These are phyloP conservation scores for Zymoseptoria tritici DNA, from an alignment of 2,329 filamentous ascomycete species.

Conservation along the genomic window DNA sequence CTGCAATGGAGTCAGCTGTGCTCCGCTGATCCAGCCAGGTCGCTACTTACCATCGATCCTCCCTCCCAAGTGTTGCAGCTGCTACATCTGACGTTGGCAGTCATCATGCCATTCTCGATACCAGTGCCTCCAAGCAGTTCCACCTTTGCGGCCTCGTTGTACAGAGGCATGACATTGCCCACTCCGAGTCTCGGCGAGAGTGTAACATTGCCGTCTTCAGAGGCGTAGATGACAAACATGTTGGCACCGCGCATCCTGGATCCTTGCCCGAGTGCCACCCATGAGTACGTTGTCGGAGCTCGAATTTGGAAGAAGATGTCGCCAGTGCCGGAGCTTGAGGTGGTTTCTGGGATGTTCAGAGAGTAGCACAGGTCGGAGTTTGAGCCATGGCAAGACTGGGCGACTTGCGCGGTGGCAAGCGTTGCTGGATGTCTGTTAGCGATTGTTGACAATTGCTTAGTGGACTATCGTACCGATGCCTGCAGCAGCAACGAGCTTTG, in stretches of 20 bases:
- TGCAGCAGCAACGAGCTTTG: not conserved
- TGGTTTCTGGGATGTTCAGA: conserved; percentile 48
- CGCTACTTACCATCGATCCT: conserved; percentile 35
- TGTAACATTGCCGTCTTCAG: conserved; percentile 49
- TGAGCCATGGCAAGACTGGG: conserved; percentile 11
- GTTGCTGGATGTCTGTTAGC: conserved; percentile 1
- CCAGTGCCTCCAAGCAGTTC: conserved; percentile 48
- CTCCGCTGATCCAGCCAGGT: not conserved
- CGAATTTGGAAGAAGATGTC: conserved; percentile 53
- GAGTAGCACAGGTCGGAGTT: conserved; percentile 37
- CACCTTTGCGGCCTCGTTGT: conserved; percentile 37
- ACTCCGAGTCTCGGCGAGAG: conserved; percentile 45
- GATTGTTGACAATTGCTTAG: not conserved
- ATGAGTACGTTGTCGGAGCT: conserved; percentile 45
- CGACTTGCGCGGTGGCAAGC: conserved; percentile 8
- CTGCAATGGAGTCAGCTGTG: not conserved
- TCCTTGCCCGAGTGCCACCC: conserved; percentile 50
- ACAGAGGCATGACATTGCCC: conserved; percentile 38
- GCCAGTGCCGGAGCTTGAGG: conserved; percentile 44
- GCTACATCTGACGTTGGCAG: conserved; percentile 49
- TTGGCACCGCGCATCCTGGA: conserved; percentile 46
- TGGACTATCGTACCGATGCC: not conserved
- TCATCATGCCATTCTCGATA: conserved; percentile 45
- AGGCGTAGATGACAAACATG: conserved; percentile 53
- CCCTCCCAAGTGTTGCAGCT: conserved; percentile 48